These are phyloP conservation scores for Nakazawaea ambrosiae DNA, from an alignment of 805 yeast species.

Conservation along the genomic window DNA sequence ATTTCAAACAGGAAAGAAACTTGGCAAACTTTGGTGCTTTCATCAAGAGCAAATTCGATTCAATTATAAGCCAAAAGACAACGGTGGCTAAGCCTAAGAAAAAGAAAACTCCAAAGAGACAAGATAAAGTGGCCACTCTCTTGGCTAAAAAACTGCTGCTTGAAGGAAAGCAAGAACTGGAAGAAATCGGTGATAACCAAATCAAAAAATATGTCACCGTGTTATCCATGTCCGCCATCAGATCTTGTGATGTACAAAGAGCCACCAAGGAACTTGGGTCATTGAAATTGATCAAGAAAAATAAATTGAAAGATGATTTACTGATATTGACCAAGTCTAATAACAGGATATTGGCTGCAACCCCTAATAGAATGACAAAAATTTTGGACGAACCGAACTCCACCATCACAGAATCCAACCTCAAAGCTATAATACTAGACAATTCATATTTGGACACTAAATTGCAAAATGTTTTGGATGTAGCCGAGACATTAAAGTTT, in stretches of 20 bases:
- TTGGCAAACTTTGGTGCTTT: constrained; percentile 51
- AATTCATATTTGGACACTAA: constrained; percentile 56
- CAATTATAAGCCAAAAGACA: constrained; percentile 37
- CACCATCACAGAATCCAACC: constrained; percentile 32
- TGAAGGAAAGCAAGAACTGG: constrained; percentile 10
- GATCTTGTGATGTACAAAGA: constrained; percentile 83
- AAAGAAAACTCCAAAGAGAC: constrained; percentile 19
- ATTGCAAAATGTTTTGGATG: constrained; percentile 54
- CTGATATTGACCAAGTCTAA: constrained; percentile 34
- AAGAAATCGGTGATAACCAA: neutral
- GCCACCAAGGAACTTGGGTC: constrained; percentile 48
- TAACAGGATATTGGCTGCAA: constrained; percentile 50
- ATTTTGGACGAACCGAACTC: constrained; percentile 37
- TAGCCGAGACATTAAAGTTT: constrained; percentile 35
- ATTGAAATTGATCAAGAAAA: constrained; percentile 68
- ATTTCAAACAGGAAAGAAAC: constrained; percentile 44
- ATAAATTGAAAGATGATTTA: constrained; percentile 59
- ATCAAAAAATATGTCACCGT: constrained; percentile 41
- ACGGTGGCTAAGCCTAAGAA: constrained; percentile 18
- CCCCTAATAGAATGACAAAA: constrained; percentile 53
- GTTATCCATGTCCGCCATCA: constrained; percentile 68
- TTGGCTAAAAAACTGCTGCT: constrained; percentile 16
- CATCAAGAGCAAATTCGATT: constrained; percentile 41
- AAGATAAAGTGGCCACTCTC: constrained; percentile 21
- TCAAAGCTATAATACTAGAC: constrained; percentile 53